Evolutionary conservation across 768 basidiomycete species (phyloP).

Genomic region (Phanerodontia chrysosporium): DNA sequence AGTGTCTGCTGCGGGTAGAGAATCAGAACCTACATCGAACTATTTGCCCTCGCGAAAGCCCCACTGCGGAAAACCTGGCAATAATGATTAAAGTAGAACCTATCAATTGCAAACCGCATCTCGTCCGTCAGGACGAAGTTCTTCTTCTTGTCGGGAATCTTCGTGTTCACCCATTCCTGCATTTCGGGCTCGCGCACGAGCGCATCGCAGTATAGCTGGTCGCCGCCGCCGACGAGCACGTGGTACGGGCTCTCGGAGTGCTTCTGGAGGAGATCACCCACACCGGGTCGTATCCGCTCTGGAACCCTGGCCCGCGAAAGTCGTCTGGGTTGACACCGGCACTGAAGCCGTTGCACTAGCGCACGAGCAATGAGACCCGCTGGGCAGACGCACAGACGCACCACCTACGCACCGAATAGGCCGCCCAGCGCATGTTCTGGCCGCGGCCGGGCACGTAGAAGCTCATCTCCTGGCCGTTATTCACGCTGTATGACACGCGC

Average conservation of each 20-base stretch:
- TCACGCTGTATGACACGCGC: conserved; percentile 76
- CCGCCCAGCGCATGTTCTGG: conserved; percentile 90
- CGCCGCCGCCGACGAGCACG: conserved; percentile 88
- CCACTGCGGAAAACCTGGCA: conserved; percentile 82
- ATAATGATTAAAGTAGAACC: conserved; percentile 90
- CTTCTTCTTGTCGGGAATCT: conserved; percentile 57
- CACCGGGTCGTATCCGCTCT: conserved; percentile 81
- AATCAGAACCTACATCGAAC: conserved; percentile 66
- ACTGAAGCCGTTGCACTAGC: conserved; percentile 83
- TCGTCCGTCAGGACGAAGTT: conserved; percentile 60
- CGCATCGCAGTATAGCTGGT: conserved; percentile 85
- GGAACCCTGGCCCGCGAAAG: conserved; percentile 77
- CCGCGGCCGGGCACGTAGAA: conserved; percentile 80
- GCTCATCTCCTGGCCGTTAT: conserved; percentile 67
- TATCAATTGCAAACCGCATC: conserved; percentile 72
- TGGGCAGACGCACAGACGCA: conserved; percentile 30
- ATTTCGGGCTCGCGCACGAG: conserved; percentile 85
- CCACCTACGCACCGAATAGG: conserved; percentile 84
- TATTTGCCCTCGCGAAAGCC: conserved; percentile 88
- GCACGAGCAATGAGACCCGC: neutral
- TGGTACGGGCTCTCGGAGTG: conserved; percentile 84
- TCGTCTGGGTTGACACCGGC: conserved; percentile 87
- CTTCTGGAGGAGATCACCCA: conserved; percentile 90
- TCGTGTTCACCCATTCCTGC: conserved; percentile 74
- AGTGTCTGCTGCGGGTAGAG: neutral